Evolutionary conservation across 2,329 filamentous ascomycete genomes (phyloP).

Genomic region (Samsoniella hepiali): DNA sequence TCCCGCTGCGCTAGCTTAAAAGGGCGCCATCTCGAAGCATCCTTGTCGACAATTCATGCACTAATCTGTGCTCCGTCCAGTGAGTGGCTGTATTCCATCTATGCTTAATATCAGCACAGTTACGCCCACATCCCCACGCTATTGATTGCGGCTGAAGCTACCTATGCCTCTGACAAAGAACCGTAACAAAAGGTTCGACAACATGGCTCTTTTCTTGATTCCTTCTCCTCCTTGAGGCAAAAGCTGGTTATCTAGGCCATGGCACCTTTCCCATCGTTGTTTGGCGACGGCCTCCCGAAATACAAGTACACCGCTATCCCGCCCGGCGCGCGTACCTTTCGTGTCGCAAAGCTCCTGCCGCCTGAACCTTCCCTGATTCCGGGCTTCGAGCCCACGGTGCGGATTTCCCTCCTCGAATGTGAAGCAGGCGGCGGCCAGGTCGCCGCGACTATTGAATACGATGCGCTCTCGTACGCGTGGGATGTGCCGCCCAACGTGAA

Average conservation of each 20-base stretch:
- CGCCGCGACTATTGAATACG: conserved; percentile 21
- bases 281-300: conserved; percentile 8
- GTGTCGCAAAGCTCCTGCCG: conserved; percentile 26
- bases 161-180: not conserved
- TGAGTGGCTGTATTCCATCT: not conserved
- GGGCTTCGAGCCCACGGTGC: conserved; percentile 24
- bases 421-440: conserved; percentile 8
- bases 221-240: not conserved
- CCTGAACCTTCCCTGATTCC: conserved; percentile 22
- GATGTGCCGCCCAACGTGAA: conserved; percentile 16
- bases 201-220: not conserved
- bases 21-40: not conserved
- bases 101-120: not conserved
- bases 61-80: not conserved
- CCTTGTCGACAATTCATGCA: not conserved
- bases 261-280: not conserved
- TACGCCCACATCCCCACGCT: not conserved
- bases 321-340: conserved; percentile 21
- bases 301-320: conserved; percentile 20
- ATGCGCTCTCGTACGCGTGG: conserved; percentile 34
- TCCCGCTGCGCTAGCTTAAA: not conserved
- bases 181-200: too few relatives aligned
- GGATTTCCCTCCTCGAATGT: conserved; percentile 28
- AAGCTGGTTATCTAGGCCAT: not conserved
- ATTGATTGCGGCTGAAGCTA: conserved; percentile 18